phyloP scores from a whole-genome alignment of 257 asterid species.

The Scutellaria minor region DNA sequence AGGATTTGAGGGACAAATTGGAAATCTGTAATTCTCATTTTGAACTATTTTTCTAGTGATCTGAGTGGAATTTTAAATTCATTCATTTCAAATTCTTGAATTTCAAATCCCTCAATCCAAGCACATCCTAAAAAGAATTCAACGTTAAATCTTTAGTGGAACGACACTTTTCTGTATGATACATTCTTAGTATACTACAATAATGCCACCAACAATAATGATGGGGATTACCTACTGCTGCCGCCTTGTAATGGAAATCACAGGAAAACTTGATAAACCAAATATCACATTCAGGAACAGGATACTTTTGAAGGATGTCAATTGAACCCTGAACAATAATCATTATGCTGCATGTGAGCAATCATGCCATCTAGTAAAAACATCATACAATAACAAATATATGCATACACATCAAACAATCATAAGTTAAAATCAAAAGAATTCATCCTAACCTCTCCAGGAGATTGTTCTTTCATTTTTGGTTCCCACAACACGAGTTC shows the following conservation, averaged over 20 bases:
- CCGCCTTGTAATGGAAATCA: constrained; percentile 78
- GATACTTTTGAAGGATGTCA: constrained; percentile 94
- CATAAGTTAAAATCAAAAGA: constrained; percentile 12
- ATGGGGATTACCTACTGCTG: constrained; percentile 74
- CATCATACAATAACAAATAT: background rate
- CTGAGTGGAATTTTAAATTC: background rate
- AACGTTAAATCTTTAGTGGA: background rate
- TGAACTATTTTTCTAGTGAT: background rate
- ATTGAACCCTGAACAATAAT: constrained; percentile 73
- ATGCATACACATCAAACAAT: constrained; percentile 16
- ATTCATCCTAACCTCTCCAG: constrained; percentile 82
- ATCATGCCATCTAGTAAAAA: background rate
- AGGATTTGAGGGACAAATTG: background rate
- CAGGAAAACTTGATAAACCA: constrained; percentile 98
- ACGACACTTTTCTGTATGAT: background rate
- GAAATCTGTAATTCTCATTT: background rate
- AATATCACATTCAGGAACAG: constrained; percentile 96
- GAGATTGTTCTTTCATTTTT: constrained; percentile 91
- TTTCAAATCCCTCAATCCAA: background rate
- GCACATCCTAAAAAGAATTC: background rate
- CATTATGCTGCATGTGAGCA: constrained; percentile 33
- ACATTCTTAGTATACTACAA: background rate
- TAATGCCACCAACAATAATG: background rate
- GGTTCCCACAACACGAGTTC: constrained; percentile 98
- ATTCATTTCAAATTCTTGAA: too few species aligned